Percentiles rank a stretch among this genome's conserved stretches.
These are phyloP conservation scores for Mortierella sp. DNA, from an alignment of 371 early-diverging fungal genomes.

Conservation along the genomic window DNA sequence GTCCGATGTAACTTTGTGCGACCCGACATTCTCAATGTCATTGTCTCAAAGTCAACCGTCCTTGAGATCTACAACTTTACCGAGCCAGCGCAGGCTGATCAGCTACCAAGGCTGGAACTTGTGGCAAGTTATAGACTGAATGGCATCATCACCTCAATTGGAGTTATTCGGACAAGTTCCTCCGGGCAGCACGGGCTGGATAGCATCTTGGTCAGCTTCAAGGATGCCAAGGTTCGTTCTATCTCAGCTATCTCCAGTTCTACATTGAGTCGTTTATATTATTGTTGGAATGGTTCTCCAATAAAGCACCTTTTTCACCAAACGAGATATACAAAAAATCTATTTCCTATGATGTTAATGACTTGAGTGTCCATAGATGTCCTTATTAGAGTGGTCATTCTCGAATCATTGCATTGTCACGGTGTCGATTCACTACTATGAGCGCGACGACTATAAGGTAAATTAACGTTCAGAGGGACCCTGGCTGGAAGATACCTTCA, in stretches of 20 bases:
- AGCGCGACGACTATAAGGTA: slow-evolving; percentile 92
- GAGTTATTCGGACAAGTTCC: slow-evolving; percentile 77
- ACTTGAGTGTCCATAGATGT: slow-evolving; percentile 73
- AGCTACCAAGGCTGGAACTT: slow-evolving; percentile 80
- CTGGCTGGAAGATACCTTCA: not conserved
- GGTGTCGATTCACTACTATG: slow-evolving; percentile 96
- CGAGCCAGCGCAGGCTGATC: slow-evolving; percentile 67
- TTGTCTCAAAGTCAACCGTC: slow-evolving; percentile 81
- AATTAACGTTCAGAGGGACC: not conserved
- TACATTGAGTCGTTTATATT: not conserved
- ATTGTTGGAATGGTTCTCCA: slow-evolving; percentile 7
- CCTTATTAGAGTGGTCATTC: slow-evolving; percentile 88
- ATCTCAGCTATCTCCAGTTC: not conserved
- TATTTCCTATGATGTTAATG: slow-evolving; percentile 7
- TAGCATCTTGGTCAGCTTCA: slow-evolving; percentile 87
- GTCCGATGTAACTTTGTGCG: slow-evolving; percentile 81
- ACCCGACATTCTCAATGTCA: slow-evolving; percentile 78
- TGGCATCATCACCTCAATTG: slow-evolving; percentile 86
- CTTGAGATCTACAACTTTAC: slow-evolving; percentile 86
- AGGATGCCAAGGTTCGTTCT: slow-evolving; percentile 90
- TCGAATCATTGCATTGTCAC: slow-evolving; percentile 85
- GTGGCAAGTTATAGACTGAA: slow-evolving; percentile 81
- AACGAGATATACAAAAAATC: slow-evolving; percentile 1
- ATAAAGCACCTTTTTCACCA: slow-evolving; percentile 37
- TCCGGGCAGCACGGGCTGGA: slow-evolving; percentile 82